phyloP scores from a whole-genome alignment of 306 rosid species.

The Quillaja saponaria region DNA sequence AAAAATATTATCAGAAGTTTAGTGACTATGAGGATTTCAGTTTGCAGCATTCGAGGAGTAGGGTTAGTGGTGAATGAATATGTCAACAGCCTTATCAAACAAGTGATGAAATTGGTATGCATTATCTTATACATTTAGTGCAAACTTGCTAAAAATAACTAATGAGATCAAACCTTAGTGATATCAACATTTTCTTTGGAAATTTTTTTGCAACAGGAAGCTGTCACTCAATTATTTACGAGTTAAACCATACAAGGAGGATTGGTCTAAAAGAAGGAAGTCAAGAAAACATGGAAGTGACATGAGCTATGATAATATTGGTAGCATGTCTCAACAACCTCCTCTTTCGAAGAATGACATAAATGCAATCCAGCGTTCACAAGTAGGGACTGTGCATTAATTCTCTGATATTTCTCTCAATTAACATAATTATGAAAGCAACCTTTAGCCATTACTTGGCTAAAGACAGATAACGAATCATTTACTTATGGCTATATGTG shows the following conservation, averaged over 20 bases:
- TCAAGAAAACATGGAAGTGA: conserved; percentile 52
- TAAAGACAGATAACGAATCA: conserved; percentile 1
- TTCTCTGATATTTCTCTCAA: conserved; percentile 17
- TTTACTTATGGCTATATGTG: conserved; percentile 10
- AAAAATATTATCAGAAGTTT: too few species aligned
- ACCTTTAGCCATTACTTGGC: background rate
- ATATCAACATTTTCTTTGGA: too few species aligned
- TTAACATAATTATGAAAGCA: background rate
- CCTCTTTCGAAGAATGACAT: conserved; percentile 83
- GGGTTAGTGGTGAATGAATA: conserved; percentile 1
- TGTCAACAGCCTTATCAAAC: conserved; percentile 17
- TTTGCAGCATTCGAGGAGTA: background rate
- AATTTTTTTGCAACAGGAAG: conserved; percentile 56
- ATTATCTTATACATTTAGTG: background rate
- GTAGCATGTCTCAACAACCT: conserved; percentile 55
- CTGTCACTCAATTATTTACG: conserved; percentile 84
- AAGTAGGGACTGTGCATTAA: conserved; percentile 55
- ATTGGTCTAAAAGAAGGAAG: conserved; percentile 65
- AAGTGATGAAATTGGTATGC: conserved; percentile 6
- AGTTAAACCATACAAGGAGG: conserved; percentile 63
- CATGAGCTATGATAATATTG: conserved; percentile 53
- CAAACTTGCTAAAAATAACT: background rate
- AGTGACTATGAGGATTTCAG: too few species aligned
- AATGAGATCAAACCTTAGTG: conserved; percentile 24
- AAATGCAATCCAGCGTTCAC: conserved; percentile 77